A percentile compares a stretch with the other conserved stretches of the same genome.
Conservation (phyloP, 2,329 filamentous ascomycete species). For the Penicillium sp. region DNA sequence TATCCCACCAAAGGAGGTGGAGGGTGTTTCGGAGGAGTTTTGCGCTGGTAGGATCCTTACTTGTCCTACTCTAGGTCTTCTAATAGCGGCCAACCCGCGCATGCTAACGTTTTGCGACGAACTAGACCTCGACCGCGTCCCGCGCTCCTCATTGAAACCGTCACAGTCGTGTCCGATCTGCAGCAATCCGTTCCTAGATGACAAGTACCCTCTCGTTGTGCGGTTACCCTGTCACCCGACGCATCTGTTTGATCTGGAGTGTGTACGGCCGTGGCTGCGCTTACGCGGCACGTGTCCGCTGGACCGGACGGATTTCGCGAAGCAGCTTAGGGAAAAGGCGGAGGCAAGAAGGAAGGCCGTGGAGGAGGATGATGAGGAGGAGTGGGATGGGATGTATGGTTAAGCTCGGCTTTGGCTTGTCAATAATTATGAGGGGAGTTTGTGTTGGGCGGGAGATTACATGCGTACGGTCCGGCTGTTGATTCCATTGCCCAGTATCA, state of each 20-base stretch:
- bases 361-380: slow-evolving; percentile 51
- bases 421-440: not conserved
- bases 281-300: slow-evolving; percentile 68
- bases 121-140: slow-evolving; percentile 62
- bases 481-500: not conserved
- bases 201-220: slow-evolving; percentile 67
- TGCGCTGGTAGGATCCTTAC: slow-evolving; percentile 52
- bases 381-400: slow-evolving; percentile 56
- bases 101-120: not conserved
- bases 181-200: slow-evolving; percentile 65
- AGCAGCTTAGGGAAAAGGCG: slow-evolving; percentile 57
- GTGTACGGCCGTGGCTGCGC: slow-evolving; percentile 68
- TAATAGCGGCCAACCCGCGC: not conserved
- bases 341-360: slow-evolving; percentile 53
- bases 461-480: not conserved
- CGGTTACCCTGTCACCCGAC: slow-evolving; percentile 65
- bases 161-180: slow-evolving; percentile 65
- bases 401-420: slow-evolving; percentile 15
- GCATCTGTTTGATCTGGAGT: slow-evolving; percentile 69
- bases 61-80: not conserved
- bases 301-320: slow-evolving; percentile 63
- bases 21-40: slow-evolving; percentile 66
- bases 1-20: slow-evolving; percentile 62
- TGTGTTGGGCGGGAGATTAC: not conserved
- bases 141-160: slow-evolving; percentile 58